These are phyloP conservation scores for Wickerhamomyces mucosus DNA, from an alignment of 805 yeast species.

Conservation along the genomic window DNA sequence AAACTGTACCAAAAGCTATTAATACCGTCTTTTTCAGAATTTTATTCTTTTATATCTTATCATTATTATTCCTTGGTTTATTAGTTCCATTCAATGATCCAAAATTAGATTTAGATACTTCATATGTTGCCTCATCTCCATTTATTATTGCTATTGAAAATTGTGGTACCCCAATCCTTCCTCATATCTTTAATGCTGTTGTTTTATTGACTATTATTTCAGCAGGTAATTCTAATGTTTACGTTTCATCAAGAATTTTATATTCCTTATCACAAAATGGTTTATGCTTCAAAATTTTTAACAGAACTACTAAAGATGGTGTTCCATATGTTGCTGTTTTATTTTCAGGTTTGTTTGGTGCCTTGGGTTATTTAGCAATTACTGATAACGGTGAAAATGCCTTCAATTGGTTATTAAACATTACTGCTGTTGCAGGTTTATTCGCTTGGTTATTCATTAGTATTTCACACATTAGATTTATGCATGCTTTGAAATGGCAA, in stretches of 20 bases:
- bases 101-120: conserved; percentile 26
- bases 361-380: conserved; percentile 50
- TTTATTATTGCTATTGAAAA: conserved; percentile 63
- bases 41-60: conserved; percentile 51
- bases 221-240: conserved; percentile 73
- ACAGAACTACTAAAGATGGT: conserved; percentile 42
- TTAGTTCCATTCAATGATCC: conserved; percentile 63
- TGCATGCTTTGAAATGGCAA: conserved; percentile 51
- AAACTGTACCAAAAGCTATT: conserved; percentile 63
- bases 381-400: conserved; percentile 46
- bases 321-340: conserved; percentile 53
- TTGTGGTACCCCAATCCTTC: conserved; percentile 57
- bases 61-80: conserved; percentile 60
- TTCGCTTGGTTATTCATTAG: conserved; percentile 65
- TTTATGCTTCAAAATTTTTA: conserved; percentile 46
- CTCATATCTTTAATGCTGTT: conserved; percentile 65
- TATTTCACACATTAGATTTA: conserved; percentile 58
- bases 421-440: conserved; percentile 70
- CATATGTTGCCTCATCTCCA: conserved; percentile 52
- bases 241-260: conserved; percentile 61
- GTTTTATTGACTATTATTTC: conserved; percentile 58
- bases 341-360: conserved; percentile 51
- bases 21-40: conserved; percentile 61
- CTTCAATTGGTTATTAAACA: conserved; percentile 65
- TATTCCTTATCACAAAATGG: conserved; percentile 54